These are phyloP conservation scores for Naganishia sp. DNA, from an alignment of 1,284 basidiomycete species.

Conservation along the genomic window DNA sequence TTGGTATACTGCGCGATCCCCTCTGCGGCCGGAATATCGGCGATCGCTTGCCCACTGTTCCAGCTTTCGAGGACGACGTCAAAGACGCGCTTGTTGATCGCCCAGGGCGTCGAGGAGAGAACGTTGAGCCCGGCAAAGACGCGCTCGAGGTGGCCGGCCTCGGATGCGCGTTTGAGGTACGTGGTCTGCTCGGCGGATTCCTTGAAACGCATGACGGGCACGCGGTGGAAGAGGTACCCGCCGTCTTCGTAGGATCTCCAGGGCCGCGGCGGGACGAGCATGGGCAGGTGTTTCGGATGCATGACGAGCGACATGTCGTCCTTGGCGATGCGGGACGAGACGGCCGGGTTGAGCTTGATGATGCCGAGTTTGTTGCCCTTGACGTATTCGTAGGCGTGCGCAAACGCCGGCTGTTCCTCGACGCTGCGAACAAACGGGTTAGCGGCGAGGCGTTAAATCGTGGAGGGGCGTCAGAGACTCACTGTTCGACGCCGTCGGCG, in stretches of 20 bases:
- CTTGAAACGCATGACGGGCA: constrained; percentile 85
- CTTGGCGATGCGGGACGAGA: constrained; percentile 74
- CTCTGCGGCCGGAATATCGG: constrained; percentile 71
- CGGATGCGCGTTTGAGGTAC: constrained; percentile 76
- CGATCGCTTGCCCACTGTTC: constrained; percentile 76
- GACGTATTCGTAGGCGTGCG: constrained; percentile 89
- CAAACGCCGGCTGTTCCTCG: constrained; percentile 88
- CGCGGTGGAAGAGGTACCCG: constrained; percentile 78
- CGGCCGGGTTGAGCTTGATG: constrained; percentile 79
- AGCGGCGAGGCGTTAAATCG: not conserved
- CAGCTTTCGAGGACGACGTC: constrained; percentile 74
- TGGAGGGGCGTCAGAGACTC: not conserved
- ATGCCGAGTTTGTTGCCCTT: constrained; percentile 89
- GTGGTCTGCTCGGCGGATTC: constrained; percentile 82
- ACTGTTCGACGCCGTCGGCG: constrained; percentile 30
- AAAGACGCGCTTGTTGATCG: constrained; percentile 76
- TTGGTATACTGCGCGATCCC: constrained; percentile 42
- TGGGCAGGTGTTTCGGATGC: constrained; percentile 91
- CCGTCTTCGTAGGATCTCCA: constrained; percentile 81
- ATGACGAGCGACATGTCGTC: constrained; percentile 75
- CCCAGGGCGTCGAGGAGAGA: constrained; percentile 87
- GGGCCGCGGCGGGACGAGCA: constrained; percentile 87
- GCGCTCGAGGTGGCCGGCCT: constrained; percentile 74
- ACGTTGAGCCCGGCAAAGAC: constrained; percentile 89
- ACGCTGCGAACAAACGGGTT: constrained; percentile 54